These are phyloP conservation scores for Fistulinella staudtii DNA, from an alignment of 1,284 basidiomycete genomes.

Conservation along the genomic window DNA sequence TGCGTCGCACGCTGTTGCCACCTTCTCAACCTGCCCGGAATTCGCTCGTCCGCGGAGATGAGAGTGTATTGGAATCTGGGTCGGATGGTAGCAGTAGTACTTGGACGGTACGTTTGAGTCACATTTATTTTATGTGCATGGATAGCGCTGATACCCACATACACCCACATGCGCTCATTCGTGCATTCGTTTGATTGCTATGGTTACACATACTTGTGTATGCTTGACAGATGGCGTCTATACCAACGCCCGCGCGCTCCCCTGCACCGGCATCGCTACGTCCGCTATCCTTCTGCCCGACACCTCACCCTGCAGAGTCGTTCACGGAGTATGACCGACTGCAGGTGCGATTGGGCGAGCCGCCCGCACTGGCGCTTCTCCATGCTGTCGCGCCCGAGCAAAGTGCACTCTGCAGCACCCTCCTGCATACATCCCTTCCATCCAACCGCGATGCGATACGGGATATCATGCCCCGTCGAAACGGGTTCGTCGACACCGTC, in stretches of 20 bases:
- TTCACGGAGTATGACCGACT: conserved; percentile 31
- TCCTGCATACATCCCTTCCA: conserved; percentile 29
- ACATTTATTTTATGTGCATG: background rate
- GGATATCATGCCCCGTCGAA: conserved; percentile 27
- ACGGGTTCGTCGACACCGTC: conserved; percentile 39
- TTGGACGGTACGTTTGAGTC: conserved; percentile 19
- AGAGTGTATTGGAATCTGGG: conserved; percentile 1
- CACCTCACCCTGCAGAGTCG: conserved; percentile 24
- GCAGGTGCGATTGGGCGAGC: conserved; percentile 19
- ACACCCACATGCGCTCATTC: no score
- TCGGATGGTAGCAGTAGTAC: conserved; percentile 9
- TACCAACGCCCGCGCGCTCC: background rate
- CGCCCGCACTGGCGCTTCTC: conserved; percentile 20
- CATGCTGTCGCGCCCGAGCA: conserved; percentile 18
- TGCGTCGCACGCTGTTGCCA: conserved; percentile 6
- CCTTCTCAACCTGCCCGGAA: background rate
- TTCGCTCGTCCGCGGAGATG: background rate
- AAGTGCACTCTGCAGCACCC: conserved; percentile 15
- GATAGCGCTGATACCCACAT: background rate
- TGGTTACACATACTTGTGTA: no score
- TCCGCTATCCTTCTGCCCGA: conserved; percentile 25
- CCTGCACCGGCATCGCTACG: background rate
- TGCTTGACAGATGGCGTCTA: conserved; percentile 6
- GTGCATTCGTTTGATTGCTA: no score
- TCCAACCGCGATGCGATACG: conserved; percentile 18